A percentile compares a stretch with the other conserved stretches of the same genome.
phyloP scores from a whole-genome alignment of 129 eudicot genomes.

The Flaveria robusta region DNA sequence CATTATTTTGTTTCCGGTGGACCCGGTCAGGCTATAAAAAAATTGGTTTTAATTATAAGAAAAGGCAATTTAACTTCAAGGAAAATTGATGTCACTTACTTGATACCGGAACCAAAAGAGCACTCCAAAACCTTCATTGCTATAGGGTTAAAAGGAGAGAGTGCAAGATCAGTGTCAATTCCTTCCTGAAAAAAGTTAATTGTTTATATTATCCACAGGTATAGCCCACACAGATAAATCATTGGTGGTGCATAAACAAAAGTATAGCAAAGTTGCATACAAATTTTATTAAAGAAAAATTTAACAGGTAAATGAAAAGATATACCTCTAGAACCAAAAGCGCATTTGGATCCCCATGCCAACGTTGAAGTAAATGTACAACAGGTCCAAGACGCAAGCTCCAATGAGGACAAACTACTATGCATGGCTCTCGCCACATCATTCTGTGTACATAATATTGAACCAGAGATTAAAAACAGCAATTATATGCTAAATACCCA shows the following conservation, averaged over 20 bases:
- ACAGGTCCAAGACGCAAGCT: slow-evolving; percentile 89
- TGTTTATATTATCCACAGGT: background rate
- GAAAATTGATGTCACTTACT: slow-evolving; percentile 40
- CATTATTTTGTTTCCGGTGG: too few relatives aligned
- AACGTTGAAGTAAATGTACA: slow-evolving; percentile 78
- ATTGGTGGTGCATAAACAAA: background rate
- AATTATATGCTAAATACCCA: background rate
- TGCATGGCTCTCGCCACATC: slow-evolving; percentile 95
- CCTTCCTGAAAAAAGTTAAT: slow-evolving; percentile 51
- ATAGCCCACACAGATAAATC: background rate
- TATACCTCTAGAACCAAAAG: slow-evolving; percentile 74
- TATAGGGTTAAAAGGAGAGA: slow-evolving; percentile 81
- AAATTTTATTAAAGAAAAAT: background rate
- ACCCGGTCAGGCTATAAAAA: background rate
- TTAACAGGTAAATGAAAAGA: background rate
- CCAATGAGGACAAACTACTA: slow-evolving; percentile 94
- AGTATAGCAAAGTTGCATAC: background rate
- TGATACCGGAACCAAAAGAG: slow-evolving; percentile 74
- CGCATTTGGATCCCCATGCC: slow-evolving; percentile 73
- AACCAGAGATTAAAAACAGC: background rate
- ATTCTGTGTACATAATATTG: slow-evolving; percentile 40
- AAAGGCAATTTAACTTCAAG: background rate
- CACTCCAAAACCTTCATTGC: slow-evolving; percentile 92
- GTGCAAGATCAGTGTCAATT: slow-evolving; percentile 63
- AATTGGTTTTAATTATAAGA: background rate